Conservation (phyloP, 2,329 filamentous ascomycete genomes). For the Sporothrix mexicana region DNA sequence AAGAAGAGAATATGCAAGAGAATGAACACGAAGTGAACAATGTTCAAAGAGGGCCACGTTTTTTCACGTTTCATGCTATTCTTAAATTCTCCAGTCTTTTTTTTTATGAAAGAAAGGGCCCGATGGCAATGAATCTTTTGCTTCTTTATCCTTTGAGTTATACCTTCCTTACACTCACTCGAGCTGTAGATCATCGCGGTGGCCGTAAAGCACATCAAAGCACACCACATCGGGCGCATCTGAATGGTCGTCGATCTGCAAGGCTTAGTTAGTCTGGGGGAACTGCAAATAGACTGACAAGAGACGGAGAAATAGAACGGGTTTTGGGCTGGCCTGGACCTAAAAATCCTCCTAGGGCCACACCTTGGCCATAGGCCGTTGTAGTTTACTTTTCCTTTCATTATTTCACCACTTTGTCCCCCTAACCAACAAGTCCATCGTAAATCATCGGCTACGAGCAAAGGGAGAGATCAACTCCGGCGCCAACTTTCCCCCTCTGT, state of each 20-base stretch:
- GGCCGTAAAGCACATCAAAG: background rate
- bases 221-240: background rate
- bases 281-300: too few relatives aligned
- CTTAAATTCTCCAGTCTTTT: background rate
- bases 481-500: background rate
- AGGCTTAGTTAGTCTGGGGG: background rate
- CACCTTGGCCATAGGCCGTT: too few relatives aligned
- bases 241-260: background rate
- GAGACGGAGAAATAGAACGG: too few relatives aligned
- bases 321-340: background rate
- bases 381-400: too few relatives aligned
- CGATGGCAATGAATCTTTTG: background rate
- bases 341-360: background rate
- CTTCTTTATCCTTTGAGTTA: background rate
- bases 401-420: too few relatives aligned
- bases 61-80: background rate
- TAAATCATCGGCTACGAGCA: conserved; percentile 4
- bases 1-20: background rate
- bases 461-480: conserved; percentile 8
- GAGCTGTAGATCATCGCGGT: background rate
- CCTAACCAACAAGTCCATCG: background rate
- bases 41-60: background rate
- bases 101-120: background rate
- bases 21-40: background rate
- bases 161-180: background rate